Conservation (phyloP, 768 basidiomycete species). For the Trametopsis cervina region DNA sequence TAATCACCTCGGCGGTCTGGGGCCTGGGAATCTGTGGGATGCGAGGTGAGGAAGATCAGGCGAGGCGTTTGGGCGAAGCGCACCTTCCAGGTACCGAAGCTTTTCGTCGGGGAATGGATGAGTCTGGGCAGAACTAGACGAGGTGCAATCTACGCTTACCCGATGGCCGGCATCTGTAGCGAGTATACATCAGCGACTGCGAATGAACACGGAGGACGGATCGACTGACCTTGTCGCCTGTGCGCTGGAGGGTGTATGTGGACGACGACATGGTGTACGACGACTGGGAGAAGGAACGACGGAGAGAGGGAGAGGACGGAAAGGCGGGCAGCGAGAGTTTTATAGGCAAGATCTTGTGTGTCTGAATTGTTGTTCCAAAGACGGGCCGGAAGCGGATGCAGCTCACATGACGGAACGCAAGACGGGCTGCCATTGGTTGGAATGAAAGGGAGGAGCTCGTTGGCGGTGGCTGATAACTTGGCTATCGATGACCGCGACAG, state of each 20-base stretch:
- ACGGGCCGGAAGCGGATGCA: slow-evolving; percentile 9
- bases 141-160: slow-evolving; percentile 34
- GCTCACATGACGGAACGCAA: slow-evolving; percentile 12
- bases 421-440: slow-evolving; percentile 2
- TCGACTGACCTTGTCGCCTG: slow-evolving; percentile 46
- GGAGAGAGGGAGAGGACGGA: slow-evolving; percentile 12
- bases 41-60: neutral
- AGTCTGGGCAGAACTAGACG: neutral
- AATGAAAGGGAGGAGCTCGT: neutral
- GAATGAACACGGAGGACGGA: neutral
- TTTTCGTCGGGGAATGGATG: slow-evolving; percentile 17
- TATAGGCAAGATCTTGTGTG: slow-evolving; percentile 2
- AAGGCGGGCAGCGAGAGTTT: slow-evolving; percentile 6
- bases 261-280: slow-evolving; percentile 25
- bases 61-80: slow-evolving; percentile 7
- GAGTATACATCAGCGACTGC: neutral
- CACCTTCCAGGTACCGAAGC: slow-evolving; percentile 71
- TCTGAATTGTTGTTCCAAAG: slow-evolving; percentile 2
- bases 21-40: slow-evolving; percentile 45
- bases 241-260: slow-evolving; percentile 48
- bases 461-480: neutral
- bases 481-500: too few relatives aligned
- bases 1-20: slow-evolving; percentile 51
- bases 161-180: slow-evolving; percentile 61
- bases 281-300: slow-evolving; percentile 8